phyloP scores from a whole-genome alignment of 2,329 filamentous ascomycete genomes.

The Cercospora citrullina region DNA sequence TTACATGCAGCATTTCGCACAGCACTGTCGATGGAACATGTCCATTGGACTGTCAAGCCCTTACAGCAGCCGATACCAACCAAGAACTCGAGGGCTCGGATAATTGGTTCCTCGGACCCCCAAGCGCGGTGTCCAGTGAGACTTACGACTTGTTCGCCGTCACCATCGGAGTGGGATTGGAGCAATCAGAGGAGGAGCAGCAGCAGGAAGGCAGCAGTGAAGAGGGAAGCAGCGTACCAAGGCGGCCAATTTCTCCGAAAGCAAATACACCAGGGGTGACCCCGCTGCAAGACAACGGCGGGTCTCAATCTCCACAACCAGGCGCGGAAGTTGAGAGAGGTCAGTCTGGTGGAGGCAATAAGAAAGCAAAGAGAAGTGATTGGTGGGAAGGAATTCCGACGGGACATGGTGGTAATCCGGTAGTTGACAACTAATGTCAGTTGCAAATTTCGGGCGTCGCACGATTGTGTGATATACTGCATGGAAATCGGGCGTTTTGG shows the following conservation, averaged over 20 bases:
- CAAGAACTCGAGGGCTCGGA: neutral
- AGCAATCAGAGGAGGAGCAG: neutral
- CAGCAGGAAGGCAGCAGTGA: neutral
- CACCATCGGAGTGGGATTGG: neutral
- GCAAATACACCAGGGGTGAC: too few species aligned
- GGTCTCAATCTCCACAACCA: neutral
- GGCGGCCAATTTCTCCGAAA: too few species aligned
- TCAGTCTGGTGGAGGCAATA: neutral
- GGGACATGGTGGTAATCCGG: too few species aligned
- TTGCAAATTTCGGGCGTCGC: too few species aligned
- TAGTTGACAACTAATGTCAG: too few species aligned
- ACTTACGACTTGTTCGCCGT: neutral
- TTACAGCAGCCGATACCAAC: neutral
- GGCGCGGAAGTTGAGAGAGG: neutral
- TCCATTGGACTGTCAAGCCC: neutral
- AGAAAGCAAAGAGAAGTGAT: too few species aligned
- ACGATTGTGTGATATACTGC: too few species aligned
- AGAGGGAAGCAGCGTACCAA: neutral
- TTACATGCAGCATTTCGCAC: neutral
- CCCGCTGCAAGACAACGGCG: neutral
- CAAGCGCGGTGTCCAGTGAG: neutral
- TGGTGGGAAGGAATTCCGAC: too few species aligned
- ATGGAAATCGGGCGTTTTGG: too few species aligned
- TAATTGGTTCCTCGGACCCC: neutral
- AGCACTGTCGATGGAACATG: neutral